phyloP scores from a whole-genome alignment of 2,329 filamentous ascomycete genomes.

The Keithomyces neogunnii region DNA sequence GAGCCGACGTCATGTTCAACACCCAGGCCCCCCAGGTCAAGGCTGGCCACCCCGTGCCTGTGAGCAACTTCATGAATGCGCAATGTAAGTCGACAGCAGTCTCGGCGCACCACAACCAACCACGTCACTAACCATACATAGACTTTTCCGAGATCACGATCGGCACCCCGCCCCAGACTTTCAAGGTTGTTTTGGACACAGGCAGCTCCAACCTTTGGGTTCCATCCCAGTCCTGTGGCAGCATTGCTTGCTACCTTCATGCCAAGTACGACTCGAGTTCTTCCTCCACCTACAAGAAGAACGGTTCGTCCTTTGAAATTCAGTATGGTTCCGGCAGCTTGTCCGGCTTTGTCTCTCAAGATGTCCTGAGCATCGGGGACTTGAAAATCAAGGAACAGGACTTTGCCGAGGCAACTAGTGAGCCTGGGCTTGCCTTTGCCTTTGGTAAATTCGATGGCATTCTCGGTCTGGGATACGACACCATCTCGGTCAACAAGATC shows the following conservation, averaged over 20 bases:
- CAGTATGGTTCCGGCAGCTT: conserved; percentile 91
- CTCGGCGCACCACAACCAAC: neutral
- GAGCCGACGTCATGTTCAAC: conserved; percentile 72
- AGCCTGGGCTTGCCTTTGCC: conserved; percentile 94
- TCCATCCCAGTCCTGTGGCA: conserved; percentile 79
- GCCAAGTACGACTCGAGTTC: conserved; percentile 87
- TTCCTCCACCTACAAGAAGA: conserved; percentile 88
- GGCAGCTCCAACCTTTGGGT: conserved; percentile 99
- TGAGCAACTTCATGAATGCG: conserved; percentile 97
- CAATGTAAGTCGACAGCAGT: conserved; percentile 62
- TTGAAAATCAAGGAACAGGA: conserved; percentile 80
- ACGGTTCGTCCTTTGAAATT: conserved; percentile 88
- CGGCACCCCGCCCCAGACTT: conserved; percentile 83
- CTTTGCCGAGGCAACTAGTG: conserved; percentile 91
- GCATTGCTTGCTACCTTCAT: conserved; percentile 97
- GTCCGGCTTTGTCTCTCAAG: conserved; percentile 87
- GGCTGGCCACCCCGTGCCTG: conserved; percentile 69
- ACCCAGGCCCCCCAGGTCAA: conserved; percentile 59
- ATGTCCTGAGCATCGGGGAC: conserved; percentile 80
- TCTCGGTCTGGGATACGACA: conserved; percentile 86
- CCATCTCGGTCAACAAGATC: conserved; percentile 94
- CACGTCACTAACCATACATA: conserved; percentile 23
- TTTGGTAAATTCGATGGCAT: conserved; percentile 98
- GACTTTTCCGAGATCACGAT: conserved; percentile 97
- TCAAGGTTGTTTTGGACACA: conserved; percentile 98